Evolutionary conservation across 2,329 filamentous ascomycete species (phyloP).

Genomic region (Thelonectria rubi): DNA sequence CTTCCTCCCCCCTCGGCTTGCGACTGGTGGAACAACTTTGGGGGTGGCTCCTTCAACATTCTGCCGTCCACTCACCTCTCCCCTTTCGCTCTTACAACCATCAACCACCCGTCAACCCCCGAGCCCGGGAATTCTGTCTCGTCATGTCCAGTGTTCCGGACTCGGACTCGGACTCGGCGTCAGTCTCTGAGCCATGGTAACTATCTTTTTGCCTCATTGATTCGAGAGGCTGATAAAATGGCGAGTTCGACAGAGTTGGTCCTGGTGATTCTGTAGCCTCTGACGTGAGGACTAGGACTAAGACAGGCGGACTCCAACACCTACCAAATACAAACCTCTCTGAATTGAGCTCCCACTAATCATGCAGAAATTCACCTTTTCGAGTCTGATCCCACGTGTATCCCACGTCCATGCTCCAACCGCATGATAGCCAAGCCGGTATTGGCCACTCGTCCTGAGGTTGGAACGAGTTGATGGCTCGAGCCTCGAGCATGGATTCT

Average conservation of each 20-base stretch:
- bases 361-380: not conserved
- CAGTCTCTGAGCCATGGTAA: not conserved
- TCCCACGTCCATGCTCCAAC: conserved; percentile 1
- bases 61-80: conserved; percentile 24
- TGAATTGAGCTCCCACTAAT: no score
- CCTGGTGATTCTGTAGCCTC: no score
- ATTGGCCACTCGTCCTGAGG: not conserved
- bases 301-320: no score
- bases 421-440: not conserved
- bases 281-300: no score
- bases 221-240: no score
- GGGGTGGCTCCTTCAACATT: conserved; percentile 29
- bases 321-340: no score
- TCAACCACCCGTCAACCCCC: conserved; percentile 14
- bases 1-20: not conserved
- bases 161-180: not conserved
- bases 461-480: no score
- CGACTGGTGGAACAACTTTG: conserved; percentile 41
- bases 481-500: conserved; percentile 7
- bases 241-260: not conserved
- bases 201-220: no score
- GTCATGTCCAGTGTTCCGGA: not conserved
- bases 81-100: conserved; percentile 20
- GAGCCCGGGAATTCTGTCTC: conserved; percentile 16
- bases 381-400: not conserved